These are phyloP conservation scores for Linum trigynum DNA, from an alignment of 345 rosid species.

Conservation along the genomic window DNA sequence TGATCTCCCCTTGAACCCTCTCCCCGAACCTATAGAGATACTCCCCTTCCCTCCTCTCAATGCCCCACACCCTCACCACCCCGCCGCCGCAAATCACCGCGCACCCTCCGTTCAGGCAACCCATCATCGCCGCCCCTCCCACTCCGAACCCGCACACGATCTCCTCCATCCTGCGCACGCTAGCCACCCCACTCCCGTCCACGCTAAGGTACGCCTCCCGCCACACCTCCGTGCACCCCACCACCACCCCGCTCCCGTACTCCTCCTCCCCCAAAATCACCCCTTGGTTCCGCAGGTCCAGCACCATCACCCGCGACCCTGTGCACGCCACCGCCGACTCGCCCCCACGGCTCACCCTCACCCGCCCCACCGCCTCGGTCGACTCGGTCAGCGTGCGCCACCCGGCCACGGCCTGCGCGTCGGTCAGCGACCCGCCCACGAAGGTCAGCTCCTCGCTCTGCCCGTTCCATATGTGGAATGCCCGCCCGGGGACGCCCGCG, in stretches of 20 bases:
- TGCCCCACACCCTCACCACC: conserved; percentile 50
- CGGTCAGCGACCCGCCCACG: conserved; percentile 53
- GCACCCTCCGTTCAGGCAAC: conserved; percentile 57
- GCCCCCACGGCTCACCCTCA: conserved; percentile 35
- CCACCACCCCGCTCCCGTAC: conserved; percentile 32
- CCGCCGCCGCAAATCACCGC: conserved; percentile 66
- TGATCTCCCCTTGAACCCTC: conserved; percentile 39
- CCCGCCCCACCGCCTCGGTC: conserved; percentile 55
- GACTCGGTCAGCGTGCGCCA: conserved; percentile 68
- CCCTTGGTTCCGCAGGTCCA: conserved; percentile 52
- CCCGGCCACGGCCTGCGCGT: conserved; percentile 58
- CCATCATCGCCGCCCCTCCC: conserved; percentile 32
- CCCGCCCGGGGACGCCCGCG: conserved; percentile 67
- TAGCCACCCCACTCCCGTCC: conserved; percentile 45
- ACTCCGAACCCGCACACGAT: conserved; percentile 40
- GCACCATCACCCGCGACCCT: conserved; percentile 31
- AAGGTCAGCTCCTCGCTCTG: conserved; percentile 36
- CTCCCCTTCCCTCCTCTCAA: conserved; percentile 28
- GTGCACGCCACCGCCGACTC: conserved; percentile 74
- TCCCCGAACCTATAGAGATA: conserved; percentile 39
- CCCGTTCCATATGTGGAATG: conserved; percentile 70
- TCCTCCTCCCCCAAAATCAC: conserved; percentile 27
- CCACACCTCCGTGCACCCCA: conserved; percentile 40
- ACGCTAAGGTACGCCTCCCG: conserved; percentile 41
- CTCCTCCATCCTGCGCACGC: conserved; percentile 42